phyloP scores from a whole-genome alignment of 2,329 filamentous ascomycete species.

The Fusarium brachygibbosum region DNA sequence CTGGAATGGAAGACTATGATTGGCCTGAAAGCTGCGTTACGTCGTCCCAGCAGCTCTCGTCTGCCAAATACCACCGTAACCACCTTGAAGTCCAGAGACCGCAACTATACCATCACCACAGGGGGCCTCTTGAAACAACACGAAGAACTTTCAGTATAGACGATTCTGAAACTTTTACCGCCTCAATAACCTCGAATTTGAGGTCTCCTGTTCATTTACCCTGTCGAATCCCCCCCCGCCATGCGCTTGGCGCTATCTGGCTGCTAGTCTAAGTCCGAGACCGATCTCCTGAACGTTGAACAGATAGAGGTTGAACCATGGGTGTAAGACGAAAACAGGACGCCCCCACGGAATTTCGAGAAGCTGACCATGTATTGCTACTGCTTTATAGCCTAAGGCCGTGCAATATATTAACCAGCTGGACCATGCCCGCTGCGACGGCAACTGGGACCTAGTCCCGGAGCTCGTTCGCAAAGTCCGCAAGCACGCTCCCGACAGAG shows the following conservation, averaged over 20 bases:
- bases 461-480: constrained; percentile 93
- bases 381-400: constrained; percentile 73
- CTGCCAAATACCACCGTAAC: constrained; percentile 35
- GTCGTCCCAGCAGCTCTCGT: constrained; percentile 44
- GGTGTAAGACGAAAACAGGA: constrained; percentile 51
- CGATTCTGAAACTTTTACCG: not conserved
- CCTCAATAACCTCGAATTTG: constrained; percentile 1
- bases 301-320: constrained; percentile 53
- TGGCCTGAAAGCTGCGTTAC: constrained; percentile 41
- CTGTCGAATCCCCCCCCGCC: constrained; percentile 24
- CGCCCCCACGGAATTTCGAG: constrained; percentile 5
- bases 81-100: constrained; percentile 35
- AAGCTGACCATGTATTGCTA: constrained; percentile 44
- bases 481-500: constrained; percentile 89
- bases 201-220: constrained; percentile 12
- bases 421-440: constrained; percentile 88
- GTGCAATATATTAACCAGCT: constrained; percentile 84
- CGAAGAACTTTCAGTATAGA: constrained; percentile 1
- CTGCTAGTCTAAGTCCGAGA: constrained; percentile 43
- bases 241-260: constrained; percentile 44
- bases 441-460: constrained; percentile 86
- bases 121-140: constrained; percentile 15
- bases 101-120: constrained; percentile 30
- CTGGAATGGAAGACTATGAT: constrained; percentile 43
- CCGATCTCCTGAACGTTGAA: constrained; percentile 52